Conservation (phyloP, 805 yeast species). For the Candida parachauliodes region DNA sequence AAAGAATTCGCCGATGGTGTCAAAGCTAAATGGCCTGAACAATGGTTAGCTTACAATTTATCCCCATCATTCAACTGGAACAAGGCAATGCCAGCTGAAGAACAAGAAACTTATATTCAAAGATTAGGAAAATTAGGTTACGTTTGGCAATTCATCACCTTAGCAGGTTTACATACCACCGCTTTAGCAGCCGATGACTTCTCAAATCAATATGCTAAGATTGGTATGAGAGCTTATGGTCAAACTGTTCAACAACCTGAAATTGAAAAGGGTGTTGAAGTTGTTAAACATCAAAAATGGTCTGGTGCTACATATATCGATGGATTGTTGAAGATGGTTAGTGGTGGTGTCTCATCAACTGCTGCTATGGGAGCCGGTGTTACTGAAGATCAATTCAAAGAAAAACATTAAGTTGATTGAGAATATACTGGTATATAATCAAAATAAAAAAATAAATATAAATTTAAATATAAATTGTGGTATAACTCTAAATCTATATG, state of each 20-base stretch:
- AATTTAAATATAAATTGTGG: not conserved
- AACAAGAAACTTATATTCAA: constrained; percentile 86
- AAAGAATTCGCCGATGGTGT: constrained; percentile 93
- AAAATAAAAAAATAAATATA: not conserved
- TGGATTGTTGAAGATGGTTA: constrained; percentile 79
- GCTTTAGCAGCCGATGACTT: constrained; percentile 89
- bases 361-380: constrained; percentile 99
- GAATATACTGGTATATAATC: no score
- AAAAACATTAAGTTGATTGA: constrained; percentile 6
- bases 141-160: constrained; percentile 96
- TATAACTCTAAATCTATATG: no score
- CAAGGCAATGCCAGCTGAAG: constrained; percentile 80
- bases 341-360: constrained; percentile 92
- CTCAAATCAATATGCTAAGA: constrained; percentile 68
- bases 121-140: constrained; percentile 86
- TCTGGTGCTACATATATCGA: constrained; percentile 98
- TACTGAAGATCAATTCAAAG: constrained; percentile 91
- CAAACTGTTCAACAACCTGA: constrained; percentile 81
- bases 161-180: constrained; percentile 95
- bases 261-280: constrained; percentile 86
- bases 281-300: constrained; percentile 98
- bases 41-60: constrained; percentile 95
- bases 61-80: constrained; percentile 99
- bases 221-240: constrained; percentile 96
- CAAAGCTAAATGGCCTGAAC: constrained; percentile 71